Conservation (phyloP, 345 rosid genomes). For the Aegle marmelos region DNA sequence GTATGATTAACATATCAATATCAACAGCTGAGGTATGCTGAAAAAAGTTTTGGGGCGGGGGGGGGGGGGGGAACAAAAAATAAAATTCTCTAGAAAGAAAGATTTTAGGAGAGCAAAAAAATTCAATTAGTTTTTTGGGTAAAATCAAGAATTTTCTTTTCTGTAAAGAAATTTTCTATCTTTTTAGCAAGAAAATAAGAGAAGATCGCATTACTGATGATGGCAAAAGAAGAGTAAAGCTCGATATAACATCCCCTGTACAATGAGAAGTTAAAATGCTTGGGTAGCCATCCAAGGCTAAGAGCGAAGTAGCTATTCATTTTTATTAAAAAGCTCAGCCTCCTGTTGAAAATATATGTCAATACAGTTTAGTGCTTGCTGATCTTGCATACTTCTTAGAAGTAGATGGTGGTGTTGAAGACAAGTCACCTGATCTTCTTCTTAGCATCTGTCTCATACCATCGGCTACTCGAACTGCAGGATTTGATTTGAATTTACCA, state of each 20-base stretch:
- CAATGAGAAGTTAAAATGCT: background rate
- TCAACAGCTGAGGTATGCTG: background rate
- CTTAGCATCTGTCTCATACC: conserved; percentile 97
- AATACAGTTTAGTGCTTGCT: conserved; percentile 47
- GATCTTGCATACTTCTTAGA: conserved; percentile 74
- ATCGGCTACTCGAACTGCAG: conserved; percentile 85
- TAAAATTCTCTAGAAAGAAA: too few relatives aligned
- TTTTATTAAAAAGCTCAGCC: background rate
- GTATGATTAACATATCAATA: too few relatives aligned
- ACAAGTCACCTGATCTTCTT: conserved; percentile 67
- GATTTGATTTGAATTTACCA: conserved; percentile 77
- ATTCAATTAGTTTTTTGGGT: background rate
- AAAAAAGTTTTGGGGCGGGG: too few relatives aligned
- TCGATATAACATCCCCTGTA: background rate
- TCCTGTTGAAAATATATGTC: background rate
- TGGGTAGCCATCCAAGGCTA: background rate
- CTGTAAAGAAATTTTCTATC: background rate
- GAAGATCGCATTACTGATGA: background rate
- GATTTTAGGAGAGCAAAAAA: background rate
- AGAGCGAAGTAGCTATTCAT: background rate
- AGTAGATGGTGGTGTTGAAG: conserved; percentile 44
- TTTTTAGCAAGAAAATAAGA: too few relatives aligned
- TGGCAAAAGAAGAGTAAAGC: background rate
- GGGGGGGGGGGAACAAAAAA: too few relatives aligned
- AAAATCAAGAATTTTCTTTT: background rate